A percentile compares a stretch with the other conserved stretches of the same genome.
Conservation (phyloP, 106 monocot genomes). For the Dendrobium officinale region DNA sequence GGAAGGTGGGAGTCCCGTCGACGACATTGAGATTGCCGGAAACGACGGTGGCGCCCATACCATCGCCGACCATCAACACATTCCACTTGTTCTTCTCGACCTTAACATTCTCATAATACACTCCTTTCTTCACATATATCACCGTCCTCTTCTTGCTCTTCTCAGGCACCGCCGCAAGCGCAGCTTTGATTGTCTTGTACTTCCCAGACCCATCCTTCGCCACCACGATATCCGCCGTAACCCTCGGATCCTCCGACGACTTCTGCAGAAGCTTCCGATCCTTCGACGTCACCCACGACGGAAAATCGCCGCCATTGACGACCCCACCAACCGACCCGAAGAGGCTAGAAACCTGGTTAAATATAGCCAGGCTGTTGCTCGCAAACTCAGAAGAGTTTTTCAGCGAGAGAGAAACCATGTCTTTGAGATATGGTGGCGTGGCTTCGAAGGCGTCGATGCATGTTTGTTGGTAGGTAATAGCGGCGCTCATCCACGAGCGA, state of each 20-base stretch:
- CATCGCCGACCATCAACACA: conserved; percentile 34
- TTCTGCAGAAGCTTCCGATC: conserved; percentile 17
- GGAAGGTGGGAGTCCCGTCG: conserved; percentile 26
- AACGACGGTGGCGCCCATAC: conserved; percentile 21
- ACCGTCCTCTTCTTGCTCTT: conserved; percentile 23
- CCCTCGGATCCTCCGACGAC: neutral
- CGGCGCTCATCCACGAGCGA: conserved; percentile 32
- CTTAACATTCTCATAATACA: conserved; percentile 31
- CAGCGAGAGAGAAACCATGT: neutral
- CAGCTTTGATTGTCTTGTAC: conserved; percentile 20
- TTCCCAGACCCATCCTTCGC: conserved; percentile 24
- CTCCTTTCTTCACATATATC: conserved; percentile 31
- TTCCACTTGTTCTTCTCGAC: conserved; percentile 28
- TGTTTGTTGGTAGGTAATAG: conserved; percentile 31
- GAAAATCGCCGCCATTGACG: neutral
- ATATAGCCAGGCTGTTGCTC: conserved; percentile 16
- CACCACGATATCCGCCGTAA: conserved; percentile 15
- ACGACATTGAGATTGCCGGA: conserved; percentile 20
- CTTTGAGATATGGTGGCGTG: neutral
- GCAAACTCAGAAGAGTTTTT: conserved; percentile 11
- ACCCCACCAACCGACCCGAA: conserved; percentile 6
- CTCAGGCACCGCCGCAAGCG: conserved; percentile 13
- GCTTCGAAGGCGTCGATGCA: conserved; percentile 27
- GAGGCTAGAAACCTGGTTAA: neutral
- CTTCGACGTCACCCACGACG: conserved; percentile 4